Evolutionary conservation across 495 filamentous ascomycete genomes (phyloP).

Genomic region (Penicillium paradoxum): DNA sequence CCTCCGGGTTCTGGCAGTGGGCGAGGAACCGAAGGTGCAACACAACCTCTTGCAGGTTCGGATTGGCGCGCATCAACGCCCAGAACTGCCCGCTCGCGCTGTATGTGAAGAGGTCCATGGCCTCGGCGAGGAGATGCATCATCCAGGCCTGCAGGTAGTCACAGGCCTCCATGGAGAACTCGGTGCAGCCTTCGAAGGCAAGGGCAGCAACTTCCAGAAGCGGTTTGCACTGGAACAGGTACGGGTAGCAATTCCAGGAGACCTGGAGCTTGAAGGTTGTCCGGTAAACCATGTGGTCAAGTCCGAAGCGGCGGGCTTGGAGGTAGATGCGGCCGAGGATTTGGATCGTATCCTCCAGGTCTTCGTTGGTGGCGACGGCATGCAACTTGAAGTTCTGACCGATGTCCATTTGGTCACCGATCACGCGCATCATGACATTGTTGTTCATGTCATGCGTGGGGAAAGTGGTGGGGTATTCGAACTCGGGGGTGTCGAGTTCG

Average conservation of each 20-base stretch:
- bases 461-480: neutral
- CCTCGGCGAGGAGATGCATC: slow-evolving; percentile 16
- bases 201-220: slow-evolving; percentile 5
- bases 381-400: slow-evolving; percentile 1
- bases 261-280: slow-evolving; percentile 19
- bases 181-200: neutral
- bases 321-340: slow-evolving; percentile 12
- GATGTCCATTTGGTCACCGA: slow-evolving; percentile 1
- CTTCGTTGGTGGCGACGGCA: neutral
- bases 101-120: slow-evolving; percentile 5
- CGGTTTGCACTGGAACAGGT: slow-evolving; percentile 4
- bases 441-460: neutral
- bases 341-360: slow-evolving; percentile 2
- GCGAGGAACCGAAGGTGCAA: neutral
- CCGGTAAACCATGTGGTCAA: slow-evolving; percentile 1
- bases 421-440: neutral
- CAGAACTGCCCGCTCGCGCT: slow-evolving; percentile 4
- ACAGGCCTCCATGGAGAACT: neutral
- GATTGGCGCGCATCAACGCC: neutral
- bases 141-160: slow-evolving; percentile 20
- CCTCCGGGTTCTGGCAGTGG: neutral
- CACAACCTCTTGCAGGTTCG: slow-evolving; percentile 1
- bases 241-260: slow-evolving; percentile 23
- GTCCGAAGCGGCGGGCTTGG: neutral
- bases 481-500: neutral